phyloP scores from a whole-genome alignment of 225 moss, liverwort and hornwort species.

The Pseudisothecium myosuroides region DNA sequence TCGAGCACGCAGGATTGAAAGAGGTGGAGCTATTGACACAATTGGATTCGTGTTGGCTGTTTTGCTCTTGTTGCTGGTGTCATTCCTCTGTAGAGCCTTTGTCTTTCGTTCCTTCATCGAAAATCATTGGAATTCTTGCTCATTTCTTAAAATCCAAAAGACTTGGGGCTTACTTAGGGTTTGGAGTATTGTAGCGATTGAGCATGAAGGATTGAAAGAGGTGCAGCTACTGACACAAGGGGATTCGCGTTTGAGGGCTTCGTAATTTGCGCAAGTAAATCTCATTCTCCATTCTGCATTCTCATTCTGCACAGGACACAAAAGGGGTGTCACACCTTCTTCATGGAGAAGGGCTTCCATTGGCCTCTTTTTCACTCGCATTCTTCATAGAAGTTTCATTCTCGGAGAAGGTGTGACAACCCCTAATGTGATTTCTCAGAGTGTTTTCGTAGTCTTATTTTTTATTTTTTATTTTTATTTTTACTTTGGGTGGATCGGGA shows the following conservation, averaged over 20 bases:
- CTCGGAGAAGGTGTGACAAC: background rate
- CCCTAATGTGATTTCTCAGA: background rate
- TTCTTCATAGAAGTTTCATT: background rate
- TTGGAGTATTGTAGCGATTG: background rate
- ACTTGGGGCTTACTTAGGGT: background rate
- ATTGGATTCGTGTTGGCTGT: background rate
- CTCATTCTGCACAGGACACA: background rate
- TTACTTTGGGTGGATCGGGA: background rate
- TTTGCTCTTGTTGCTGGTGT: background rate
- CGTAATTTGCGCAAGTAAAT: background rate
- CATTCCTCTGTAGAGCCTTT: background rate
- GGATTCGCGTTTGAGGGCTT: background rate
- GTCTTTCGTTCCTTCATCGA: background rate
- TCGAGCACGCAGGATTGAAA: background rate
- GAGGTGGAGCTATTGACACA: background rate
- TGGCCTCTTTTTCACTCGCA: background rate
- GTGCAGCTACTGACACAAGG: background rate
- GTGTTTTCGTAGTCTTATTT: background rate
- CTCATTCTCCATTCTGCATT: background rate
- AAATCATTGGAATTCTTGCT: background rate
- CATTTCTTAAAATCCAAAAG: background rate
- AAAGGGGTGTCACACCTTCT: background rate
- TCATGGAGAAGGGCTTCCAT: background rate
- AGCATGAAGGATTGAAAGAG: background rate
- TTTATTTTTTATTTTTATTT: background rate